Base-by-base conservation (phyloP, 169 alveolate species). In the Plasmodium chabaudi region DNA sequence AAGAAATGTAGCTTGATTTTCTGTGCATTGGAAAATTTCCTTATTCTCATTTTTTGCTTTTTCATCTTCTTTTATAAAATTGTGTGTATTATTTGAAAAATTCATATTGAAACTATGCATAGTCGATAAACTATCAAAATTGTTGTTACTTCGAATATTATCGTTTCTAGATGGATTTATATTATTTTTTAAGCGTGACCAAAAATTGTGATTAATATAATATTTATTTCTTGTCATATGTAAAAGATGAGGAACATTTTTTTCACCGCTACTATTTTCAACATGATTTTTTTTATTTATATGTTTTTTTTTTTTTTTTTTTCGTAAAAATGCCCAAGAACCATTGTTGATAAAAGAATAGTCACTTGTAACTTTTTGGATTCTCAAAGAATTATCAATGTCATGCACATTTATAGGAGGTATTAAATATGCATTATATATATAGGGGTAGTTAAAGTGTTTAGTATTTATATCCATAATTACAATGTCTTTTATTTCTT, bases 281-380 rank as follows among this genome's bases (percentile, higher is more conserved):
- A 34, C 0, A 34, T 34, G 6, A 34, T 4, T 34, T 27, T 27
- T 27, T 27, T 1, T 27, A 2, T 27, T 27, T 27, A 2, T 27
- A 19, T 21, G 23, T 23, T 10, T 27, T 55, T n/a, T 55, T 60
- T 27, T 9, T 15, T 49, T 46, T 47, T 27, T 9, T 27, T 63
- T 19, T 67, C 27, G 53, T 23, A 70, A 82, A 56, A 82, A 82
- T 25, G 51, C 53, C 90, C 90, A 82, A 0, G 82, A 49, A n/a
- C 90, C 90, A 53, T 82, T 82, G 15, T 82, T 82, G 12, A 82
- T 65, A 57, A 82, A 60, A 12, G 84, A 10, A 42, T 19, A 13
- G 51, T 82, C 90, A 25, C 90, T 82, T 15, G 90, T 82, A 2
- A 70, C 61, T 70, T 67, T 82, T 71, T 82, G 90, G 55, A 82